Conservation (phyloP, 257 asterid genomes). For the Eustoma russellianum region DNA sequence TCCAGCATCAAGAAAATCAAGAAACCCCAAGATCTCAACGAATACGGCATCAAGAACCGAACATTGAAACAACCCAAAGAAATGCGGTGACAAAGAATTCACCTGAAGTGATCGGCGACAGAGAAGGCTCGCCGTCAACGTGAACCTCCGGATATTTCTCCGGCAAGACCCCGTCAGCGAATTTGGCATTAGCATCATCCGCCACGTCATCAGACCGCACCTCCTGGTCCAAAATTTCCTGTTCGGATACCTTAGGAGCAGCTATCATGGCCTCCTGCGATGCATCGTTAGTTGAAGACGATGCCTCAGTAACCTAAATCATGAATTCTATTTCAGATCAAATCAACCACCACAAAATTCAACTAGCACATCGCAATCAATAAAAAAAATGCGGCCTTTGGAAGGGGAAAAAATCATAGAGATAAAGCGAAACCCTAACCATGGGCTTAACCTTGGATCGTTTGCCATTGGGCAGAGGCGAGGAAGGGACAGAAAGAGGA, state of each 20-base stretch:
- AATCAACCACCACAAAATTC: neutral
- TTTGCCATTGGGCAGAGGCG: constrained; percentile 55
- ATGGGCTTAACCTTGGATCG: constrained; percentile 65
- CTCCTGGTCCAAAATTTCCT: constrained; percentile 40
- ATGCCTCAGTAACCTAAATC: constrained; percentile 60
- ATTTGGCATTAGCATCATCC: constrained; percentile 26
- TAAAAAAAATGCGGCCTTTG: neutral
- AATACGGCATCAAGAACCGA: constrained; percentile 1
- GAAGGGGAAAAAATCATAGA: neutral
- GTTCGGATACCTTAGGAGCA: constrained; percentile 22
- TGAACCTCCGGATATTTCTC: constrained; percentile 34
- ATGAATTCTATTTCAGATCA: neutral
- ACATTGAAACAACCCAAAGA: neutral
- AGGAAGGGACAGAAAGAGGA: constrained; percentile 43
- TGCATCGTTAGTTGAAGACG: constrained; percentile 51
- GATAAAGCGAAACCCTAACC: constrained; percentile 10
- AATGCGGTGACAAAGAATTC: constrained; percentile 14
- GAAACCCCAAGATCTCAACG: constrained; percentile 11
- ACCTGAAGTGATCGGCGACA: constrained; percentile 24
- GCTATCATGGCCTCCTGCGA: constrained; percentile 27
- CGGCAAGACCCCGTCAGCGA: constrained; percentile 33
- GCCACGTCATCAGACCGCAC: constrained; percentile 65
- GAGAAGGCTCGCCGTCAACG: constrained; percentile 37
- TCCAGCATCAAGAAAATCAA: constrained; percentile 6
- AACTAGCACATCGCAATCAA: too few relatives aligned